These are phyloP conservation scores for Dactylis glomerata DNA, from an alignment of 176 grass and related monocot species.

Conservation along the genomic window DNA sequence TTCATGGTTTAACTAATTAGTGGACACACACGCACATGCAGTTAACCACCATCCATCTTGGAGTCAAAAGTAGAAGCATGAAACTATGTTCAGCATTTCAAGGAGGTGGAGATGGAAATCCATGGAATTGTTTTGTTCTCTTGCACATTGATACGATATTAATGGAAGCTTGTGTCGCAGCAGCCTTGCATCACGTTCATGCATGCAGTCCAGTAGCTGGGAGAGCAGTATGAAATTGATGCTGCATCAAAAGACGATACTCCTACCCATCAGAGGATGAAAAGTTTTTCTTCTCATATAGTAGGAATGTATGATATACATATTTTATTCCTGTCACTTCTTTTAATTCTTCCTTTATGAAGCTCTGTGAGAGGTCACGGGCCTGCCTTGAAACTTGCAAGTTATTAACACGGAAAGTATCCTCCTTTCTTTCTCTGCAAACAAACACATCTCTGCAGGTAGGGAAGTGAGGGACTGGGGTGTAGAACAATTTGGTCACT, in stretches of 20 bases:
- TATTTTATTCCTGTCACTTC: slow-evolving; percentile 3
- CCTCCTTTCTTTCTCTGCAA: slow-evolving; percentile 33
- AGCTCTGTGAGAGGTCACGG: slow-evolving; percentile 47
- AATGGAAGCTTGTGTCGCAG: slow-evolving; percentile 55
- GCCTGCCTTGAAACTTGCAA: slow-evolving; percentile 51
- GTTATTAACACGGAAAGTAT: slow-evolving; percentile 35
- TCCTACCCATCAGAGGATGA: neutral
- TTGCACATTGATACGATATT: slow-evolving; percentile 52
- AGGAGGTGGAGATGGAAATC: slow-evolving; percentile 10
- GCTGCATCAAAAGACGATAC: slow-evolving; percentile 44
- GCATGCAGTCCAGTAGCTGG: slow-evolving; percentile 21
- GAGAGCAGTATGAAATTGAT: slow-evolving; percentile 47
- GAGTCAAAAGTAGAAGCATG: neutral
- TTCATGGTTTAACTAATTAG: neutral
- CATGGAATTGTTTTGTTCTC: slow-evolving; percentile 46
- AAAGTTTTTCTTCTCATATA: neutral
- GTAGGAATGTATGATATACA: neutral
- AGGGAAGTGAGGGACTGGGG: neutral
- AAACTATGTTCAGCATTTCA: slow-evolving; percentile 29
- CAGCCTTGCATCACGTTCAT: slow-evolving; percentile 35
- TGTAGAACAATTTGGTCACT: slow-evolving; percentile 60
- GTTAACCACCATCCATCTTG: neutral
- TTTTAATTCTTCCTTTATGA: neutral
- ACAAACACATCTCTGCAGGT: slow-evolving; percentile 17
- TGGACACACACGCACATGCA: neutral